Evolutionary conservation across 2,329 filamentous ascomycete genomes (phyloP).

Genomic region (Phialocephala subalpina): DNA sequence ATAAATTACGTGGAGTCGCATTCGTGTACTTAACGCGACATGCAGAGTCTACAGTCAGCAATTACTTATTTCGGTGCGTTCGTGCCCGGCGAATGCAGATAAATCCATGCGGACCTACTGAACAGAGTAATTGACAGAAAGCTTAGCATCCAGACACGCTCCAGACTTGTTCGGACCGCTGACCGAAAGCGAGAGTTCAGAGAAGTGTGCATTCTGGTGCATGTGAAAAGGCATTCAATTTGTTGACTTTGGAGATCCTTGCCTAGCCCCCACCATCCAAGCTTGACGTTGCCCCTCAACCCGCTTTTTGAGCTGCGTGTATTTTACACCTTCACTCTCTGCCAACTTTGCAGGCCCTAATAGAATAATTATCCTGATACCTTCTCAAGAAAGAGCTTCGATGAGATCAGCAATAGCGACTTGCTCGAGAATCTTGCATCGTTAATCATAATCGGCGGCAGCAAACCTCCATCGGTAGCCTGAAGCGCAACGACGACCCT

Average conservation of each 20-base stretch:
- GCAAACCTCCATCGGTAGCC: not conserved
- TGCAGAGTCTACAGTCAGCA: slow-evolving; percentile 1
- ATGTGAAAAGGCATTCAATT: slow-evolving; percentile 11
- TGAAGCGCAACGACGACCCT: not conserved
- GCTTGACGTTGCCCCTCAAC: not conserved
- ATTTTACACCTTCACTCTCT: not conserved
- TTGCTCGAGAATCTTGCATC: not conserved
- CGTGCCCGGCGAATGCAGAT: not conserved
- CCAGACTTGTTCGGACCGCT: not conserved
- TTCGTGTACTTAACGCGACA: not conserved
- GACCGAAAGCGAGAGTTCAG: not conserved
- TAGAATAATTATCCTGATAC: not conserved
- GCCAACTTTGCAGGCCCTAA: not conserved
- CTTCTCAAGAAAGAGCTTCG: not conserved
- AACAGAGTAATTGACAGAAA: not conserved
- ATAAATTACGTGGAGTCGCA: not conserved
- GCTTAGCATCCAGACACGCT: not conserved
- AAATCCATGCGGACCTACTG: not conserved
- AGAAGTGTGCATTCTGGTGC: not conserved
- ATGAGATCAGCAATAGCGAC: not conserved
- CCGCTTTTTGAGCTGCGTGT: not conserved
- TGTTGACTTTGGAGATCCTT: not conserved
- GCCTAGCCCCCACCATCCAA: slow-evolving; percentile 5
- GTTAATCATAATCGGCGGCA: not conserved
- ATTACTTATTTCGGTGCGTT: not conserved